Conservation (phyloP, 1,284 basidiomycete species). For the Neonothopanus nambi region DNA sequence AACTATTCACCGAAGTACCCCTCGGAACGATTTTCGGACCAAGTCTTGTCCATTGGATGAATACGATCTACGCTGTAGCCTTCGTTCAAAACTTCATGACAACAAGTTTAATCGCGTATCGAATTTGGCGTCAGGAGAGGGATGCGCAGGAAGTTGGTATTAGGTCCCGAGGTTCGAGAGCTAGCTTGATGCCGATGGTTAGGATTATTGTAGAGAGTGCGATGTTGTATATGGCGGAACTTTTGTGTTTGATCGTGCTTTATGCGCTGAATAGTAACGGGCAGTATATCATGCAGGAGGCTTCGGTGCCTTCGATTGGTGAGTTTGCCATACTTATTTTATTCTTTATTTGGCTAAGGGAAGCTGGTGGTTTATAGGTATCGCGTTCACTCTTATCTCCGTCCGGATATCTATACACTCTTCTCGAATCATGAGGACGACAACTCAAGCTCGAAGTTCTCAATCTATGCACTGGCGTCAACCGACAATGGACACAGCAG, state of each 20-base stretch:
- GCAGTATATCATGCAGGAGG: conserved; percentile 31
- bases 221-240: conserved; percentile 27
- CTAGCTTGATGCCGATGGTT: conserved; percentile 25
- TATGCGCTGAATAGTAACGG: conserved; percentile 27
- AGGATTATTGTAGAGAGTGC: conserved; percentile 34
- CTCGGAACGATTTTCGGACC: conserved; percentile 26
- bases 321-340: conserved; percentile 15
- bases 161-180: conserved; percentile 3
- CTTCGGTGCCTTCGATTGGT: conserved; percentile 30
- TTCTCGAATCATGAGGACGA: no score
- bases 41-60: conserved; percentile 26
- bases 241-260: conserved; percentile 29
- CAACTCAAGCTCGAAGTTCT: no score
- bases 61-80: conserved; percentile 30
- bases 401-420: no score
- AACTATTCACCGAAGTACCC: conserved; percentile 23
- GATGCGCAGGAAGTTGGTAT: conserved; percentile 14
- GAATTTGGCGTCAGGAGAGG: conserved; percentile 29
- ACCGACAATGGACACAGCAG: no score
- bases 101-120: conserved; percentile 31
- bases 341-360: no score
- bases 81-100: conserved; percentile 32
- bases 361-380: no score
- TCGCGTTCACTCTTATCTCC: no score
- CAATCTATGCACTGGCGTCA: no score